Evolutionary conservation across 2,329 filamentous ascomycete species (phyloP), one percentile per base, ranked within the genome.

Genomic region (Tolypocladium inflatum): DNA sequence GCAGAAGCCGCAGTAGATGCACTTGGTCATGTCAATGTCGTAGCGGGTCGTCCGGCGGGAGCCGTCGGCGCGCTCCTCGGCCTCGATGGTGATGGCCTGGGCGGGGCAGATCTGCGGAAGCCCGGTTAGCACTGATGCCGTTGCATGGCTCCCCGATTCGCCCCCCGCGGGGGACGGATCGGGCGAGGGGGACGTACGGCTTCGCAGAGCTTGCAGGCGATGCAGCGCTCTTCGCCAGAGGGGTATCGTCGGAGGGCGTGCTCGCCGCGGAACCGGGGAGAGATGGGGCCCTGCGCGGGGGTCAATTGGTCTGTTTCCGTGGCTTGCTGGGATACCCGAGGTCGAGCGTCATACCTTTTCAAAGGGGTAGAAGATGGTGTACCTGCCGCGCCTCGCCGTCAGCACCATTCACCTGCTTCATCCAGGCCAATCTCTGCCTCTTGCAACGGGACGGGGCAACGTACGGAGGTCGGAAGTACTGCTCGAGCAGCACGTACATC

Each of bases 1-100:
- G 84, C 94, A 97, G 80, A 96, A 95, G 55, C 94, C 94, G 75
- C 94, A 97, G 85, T 97, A 99, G 77, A 99, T 99, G 80, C 94
- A 99, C 83, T 99, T 99, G 70, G 94, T 97, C 94, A 99, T 99
- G 78, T 99, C 94, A 72, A 99, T 97, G 74, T 99, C 94, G 78
- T 99, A 99, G 73, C 93, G 87, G 60, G 93, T 97, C 55, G 94
- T 99, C 72, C 94, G 86, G 76, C 94, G 87, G 70, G 90, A 95
- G 63, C 94, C 94, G 70, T 99, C 94, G 70, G 90, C 90, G 72
- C 94, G 91, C 81, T 99, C 94, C 76, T 99, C 94, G 58, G 94
- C 94, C 79, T 99, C 94, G 68, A 99, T 99, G 56, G 94, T 99
- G 75, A 99, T 99, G 70, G 94, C 94, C 78, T 96, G 90, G 58